Conservation (phyloP, 1,284 basidiomycete species). For the Pascua guehoae region DNA sequence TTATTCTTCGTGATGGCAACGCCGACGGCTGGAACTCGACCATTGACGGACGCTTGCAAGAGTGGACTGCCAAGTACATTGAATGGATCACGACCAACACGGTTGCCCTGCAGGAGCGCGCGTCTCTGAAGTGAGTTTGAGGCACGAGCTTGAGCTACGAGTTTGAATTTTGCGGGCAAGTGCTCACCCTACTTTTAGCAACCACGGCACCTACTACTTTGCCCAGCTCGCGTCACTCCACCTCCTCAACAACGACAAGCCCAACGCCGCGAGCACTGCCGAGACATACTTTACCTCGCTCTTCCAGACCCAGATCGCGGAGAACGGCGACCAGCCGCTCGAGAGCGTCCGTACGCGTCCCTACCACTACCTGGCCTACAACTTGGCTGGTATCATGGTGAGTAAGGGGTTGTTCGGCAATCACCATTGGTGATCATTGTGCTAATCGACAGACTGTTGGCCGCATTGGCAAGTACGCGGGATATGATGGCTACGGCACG, state of each 20-base stretch:
- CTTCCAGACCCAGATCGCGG: constrained; percentile 33
- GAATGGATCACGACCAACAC: constrained; percentile 20
- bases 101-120: constrained; percentile 28
- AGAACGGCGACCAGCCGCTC: constrained; percentile 32
- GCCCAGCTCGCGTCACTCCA: constrained; percentile 36
- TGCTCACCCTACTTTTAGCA: constrained; percentile 18
- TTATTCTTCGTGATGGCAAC: constrained; percentile 18
- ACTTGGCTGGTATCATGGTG: constrained; percentile 27
- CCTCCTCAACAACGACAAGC: constrained; percentile 28
- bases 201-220: constrained; percentile 41
- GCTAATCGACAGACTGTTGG: constrained; percentile 3
- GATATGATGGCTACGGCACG: constrained; percentile 24
- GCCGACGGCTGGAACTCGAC: constrained; percentile 20
- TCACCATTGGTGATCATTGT: not conserved
- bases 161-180: not conserved
- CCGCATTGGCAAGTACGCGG: constrained; percentile 16
- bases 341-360: constrained; percentile 38
- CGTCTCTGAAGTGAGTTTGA: constrained; percentile 24
- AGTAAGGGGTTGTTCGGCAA: not conserved
- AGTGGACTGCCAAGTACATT: constrained; percentile 23
- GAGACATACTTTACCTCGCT: constrained; percentile 28
- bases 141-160: not conserved
- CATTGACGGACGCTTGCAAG: constrained; percentile 16
- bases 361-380: constrained; percentile 43
- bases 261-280: constrained; percentile 18